Evolutionary conservation across 2,329 filamentous ascomycete genomes (phyloP).

Genomic region (Curvularia sp.): DNA sequence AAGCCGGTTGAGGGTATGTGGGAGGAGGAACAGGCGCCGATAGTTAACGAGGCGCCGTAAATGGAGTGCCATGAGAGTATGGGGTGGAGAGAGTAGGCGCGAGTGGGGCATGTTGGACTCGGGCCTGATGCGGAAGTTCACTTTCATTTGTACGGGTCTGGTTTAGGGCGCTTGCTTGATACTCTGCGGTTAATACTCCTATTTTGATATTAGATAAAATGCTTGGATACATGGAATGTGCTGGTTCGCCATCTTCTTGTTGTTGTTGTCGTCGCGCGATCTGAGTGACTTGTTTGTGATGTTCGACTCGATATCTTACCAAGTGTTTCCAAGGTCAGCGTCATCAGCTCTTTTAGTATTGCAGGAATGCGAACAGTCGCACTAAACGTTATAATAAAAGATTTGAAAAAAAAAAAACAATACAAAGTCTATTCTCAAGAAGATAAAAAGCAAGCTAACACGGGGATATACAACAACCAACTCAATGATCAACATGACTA

Average conservation of each 20-base stretch:
- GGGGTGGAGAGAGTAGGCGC: not conserved
- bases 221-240: not conserved
- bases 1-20: not conserved
- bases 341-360: not conserved
- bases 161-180: not conserved
- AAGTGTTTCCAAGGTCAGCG: not conserved
- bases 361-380: not conserved
- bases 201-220: not conserved
- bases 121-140: too few species aligned
- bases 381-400: not conserved
- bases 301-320: not conserved
- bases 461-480: not conserved
- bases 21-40: constrained; percentile 1
- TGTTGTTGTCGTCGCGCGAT: not conserved
- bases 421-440: not conserved
- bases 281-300: not conserved
- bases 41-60: constrained; percentile 9
- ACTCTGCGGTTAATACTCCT: not conserved
- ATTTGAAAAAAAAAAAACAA: not conserved
- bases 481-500: not conserved
- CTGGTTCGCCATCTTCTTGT: not conserved
- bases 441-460: not conserved
- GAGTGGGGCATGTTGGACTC: too few species aligned
- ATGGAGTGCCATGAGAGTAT: not conserved
- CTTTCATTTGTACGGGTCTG: not conserved